Evolutionary conservation across 208 protist species (phyloP).

Genomic region (Wallacemonas collosoma): DNA sequence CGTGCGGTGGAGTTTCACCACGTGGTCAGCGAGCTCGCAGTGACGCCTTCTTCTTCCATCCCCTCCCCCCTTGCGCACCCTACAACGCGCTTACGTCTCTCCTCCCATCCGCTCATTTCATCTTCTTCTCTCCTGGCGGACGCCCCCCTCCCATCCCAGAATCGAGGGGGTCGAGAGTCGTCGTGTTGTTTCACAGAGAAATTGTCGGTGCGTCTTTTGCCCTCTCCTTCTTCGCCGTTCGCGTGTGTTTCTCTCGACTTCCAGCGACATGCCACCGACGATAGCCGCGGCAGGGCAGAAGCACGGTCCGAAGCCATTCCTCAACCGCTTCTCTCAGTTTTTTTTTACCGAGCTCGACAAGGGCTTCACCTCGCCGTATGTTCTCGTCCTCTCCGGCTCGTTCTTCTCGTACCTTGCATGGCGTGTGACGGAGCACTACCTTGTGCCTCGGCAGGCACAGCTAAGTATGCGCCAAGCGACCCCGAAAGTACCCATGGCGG

Average conservation of each 20-base stretch:
- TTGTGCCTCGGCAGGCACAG: constrained; percentile 53
- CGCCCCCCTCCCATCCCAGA: background rate
- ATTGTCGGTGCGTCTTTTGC: too few relatives aligned
- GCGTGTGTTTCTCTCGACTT: too few relatives aligned
- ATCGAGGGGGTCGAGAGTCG: too few relatives aligned
- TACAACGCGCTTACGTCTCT: background rate
- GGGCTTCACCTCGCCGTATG: constrained; percentile 69
- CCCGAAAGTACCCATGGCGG: constrained; percentile 65
- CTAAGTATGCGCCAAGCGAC: constrained; percentile 41
- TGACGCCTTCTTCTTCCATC: background rate
- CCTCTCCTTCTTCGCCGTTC: too few relatives aligned
- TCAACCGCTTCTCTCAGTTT: constrained; percentile 65
- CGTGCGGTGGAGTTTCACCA: too few relatives aligned
- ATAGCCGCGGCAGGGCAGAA: constrained; percentile 42
- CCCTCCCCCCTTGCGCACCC: background rate
- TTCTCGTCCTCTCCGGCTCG: constrained; percentile 52
- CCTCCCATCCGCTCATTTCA: background rate
- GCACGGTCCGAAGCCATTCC: constrained; percentile 31
- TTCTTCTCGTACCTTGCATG: constrained; percentile 61
- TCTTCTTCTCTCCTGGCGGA: background rate
- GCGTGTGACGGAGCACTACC: constrained; percentile 58
- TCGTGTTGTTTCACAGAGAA: too few relatives aligned
- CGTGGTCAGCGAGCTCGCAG: too few relatives aligned
- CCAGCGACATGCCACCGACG: constrained; percentile 15
- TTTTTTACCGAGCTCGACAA: constrained; percentile 88